phyloP scores from a whole-genome alignment of 2,329 filamentous ascomycete genomes.

The Ophiostoma sp. region DNA sequence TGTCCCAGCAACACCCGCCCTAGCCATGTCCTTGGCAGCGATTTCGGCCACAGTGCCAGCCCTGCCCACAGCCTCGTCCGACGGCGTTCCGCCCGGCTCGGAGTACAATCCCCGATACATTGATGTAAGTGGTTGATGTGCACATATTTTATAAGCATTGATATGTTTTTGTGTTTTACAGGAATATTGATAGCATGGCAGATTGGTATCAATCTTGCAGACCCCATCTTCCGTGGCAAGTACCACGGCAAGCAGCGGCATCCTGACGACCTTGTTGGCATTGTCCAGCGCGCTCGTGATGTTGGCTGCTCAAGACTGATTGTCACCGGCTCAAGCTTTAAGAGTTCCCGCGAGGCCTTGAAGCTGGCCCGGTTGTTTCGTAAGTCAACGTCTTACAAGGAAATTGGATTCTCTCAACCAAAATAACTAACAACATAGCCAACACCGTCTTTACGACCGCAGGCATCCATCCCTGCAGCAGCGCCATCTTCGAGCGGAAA shows the following conservation, averaged over 20 bases:
- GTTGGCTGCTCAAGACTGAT: slow-evolving; percentile 88
- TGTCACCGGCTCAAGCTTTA: slow-evolving; percentile 85
- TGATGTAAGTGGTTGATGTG: slow-evolving; percentile 50
- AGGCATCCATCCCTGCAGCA: slow-evolving; percentile 90
- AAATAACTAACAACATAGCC: slow-evolving; percentile 48
- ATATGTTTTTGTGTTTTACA: not conserved
- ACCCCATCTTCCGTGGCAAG: slow-evolving; percentile 81
- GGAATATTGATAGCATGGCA: slow-evolving; percentile 35
- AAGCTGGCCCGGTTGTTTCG: slow-evolving; percentile 72
- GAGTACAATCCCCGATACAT: slow-evolving; percentile 57
- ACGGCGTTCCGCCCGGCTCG: slow-evolving; percentile 20
- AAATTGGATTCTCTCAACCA: slow-evolving; percentile 36
- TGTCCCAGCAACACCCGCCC: slow-evolving; percentile 23
- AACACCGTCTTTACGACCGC: slow-evolving; percentile 85
- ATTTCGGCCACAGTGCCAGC: slow-evolving; percentile 22
- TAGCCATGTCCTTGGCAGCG: slow-evolving; percentile 30
- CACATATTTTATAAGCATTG: not conserved
- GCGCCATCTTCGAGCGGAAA: slow-evolving; percentile 69
- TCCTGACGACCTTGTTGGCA: slow-evolving; percentile 69
- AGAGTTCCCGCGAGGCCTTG: slow-evolving; percentile 73
- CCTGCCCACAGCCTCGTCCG: slow-evolving; percentile 12
- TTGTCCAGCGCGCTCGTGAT: slow-evolving; percentile 74
- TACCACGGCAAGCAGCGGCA: slow-evolving; percentile 80
- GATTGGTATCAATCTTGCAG: slow-evolving; percentile 95
- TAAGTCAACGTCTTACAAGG: slow-evolving; percentile 39